Conservation (phyloP, 2,329 filamentous ascomycete species). For the Dactylellina sp. region DNA sequence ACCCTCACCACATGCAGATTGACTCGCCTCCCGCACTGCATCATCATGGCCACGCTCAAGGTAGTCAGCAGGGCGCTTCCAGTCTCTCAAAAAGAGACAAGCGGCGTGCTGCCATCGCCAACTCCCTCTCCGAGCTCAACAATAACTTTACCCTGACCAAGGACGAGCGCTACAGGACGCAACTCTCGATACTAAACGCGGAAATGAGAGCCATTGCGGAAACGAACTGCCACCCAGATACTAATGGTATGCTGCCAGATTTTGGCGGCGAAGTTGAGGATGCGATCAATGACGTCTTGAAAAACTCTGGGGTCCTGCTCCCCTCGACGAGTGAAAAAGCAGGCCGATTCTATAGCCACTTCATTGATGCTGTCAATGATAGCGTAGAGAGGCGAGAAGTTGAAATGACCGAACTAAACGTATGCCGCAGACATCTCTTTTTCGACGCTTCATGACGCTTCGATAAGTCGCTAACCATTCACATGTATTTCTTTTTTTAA, state of each 20-base stretch:
- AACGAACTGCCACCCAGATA: constrained; percentile 50
- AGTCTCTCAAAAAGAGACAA: constrained; percentile 53
- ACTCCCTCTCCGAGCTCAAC: constrained; percentile 49
- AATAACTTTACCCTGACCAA: constrained; percentile 45
- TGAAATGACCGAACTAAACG: constrained; percentile 50
- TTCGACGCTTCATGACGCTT: neutral
- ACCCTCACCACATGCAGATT: constrained; percentile 51
- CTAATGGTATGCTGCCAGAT: constrained; percentile 54
- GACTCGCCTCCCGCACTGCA: constrained; percentile 47
- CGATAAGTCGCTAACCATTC: neutral
- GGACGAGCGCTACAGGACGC: constrained; percentile 52
- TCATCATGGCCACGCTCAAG: constrained; percentile 37
- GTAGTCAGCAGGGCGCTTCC: constrained; percentile 34
- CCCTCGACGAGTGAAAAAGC: constrained; percentile 45
- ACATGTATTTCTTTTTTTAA: neutral
- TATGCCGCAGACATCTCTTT: constrained; percentile 7
- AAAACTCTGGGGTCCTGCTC: constrained; percentile 46
- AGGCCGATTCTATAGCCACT: constrained; percentile 45
- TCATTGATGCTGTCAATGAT: constrained; percentile 52
- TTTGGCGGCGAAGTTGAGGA: constrained; percentile 53
- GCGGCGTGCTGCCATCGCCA: constrained; percentile 50
- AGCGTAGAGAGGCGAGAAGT: constrained; percentile 50
- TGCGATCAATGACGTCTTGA: constrained; percentile 50
- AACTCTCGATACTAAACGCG: constrained; percentile 54
- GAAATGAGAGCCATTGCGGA: constrained; percentile 56